Base-by-base conservation (phyloP, 495 filamentous ascomycete species). In the Hypoxylon intermedium region DNA sequence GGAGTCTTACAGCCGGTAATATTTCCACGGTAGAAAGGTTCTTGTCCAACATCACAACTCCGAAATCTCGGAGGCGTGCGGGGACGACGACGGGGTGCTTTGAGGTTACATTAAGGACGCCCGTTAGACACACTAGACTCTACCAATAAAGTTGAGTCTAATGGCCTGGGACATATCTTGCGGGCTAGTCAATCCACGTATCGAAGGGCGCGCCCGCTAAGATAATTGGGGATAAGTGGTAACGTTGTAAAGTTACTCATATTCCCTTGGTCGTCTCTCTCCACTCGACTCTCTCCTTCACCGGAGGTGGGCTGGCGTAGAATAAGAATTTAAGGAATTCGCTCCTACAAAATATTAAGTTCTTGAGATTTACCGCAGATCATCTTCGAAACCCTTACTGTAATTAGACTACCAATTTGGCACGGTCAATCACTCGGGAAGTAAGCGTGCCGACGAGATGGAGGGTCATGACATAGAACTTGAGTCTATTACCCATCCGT, bases 401-500 rank as follows among this genome's bases (percentile, higher is more conserved):
- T 20, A 47, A 9, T 38, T 20, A 19, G 9, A 19, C 31, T 33
- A 7, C 3, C 11, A 38, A 5, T 5, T 42, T 19, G 30, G 24
- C 19, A 2, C n/a, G n/a, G n/a, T n/a, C n/a, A 4, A 5, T 51
- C 3, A 31, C 51, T 7, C n/a, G 34, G n/a, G 15, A 37, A 43
- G 9, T 30, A 18, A 16, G 26, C 16, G 15, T 31, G 15, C 18
- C 15, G 6, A 30, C 19, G 6, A 56, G 6, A 65, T 65, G 62
- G 50, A 45, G 26, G 51, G 55, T 18, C 50, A 30, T 38, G 62
- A 65, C 53, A 53, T 60, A 42, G 55, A 65, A 13, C 46, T 65
- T 2, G 62, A 65, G 31, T 9, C 55, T 9, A 37, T 52, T 36
- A 16, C 44, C 41, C 31, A 47, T 24, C 44, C 45, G 6, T 45